These are phyloP conservation scores for Postia placenta DNA, from an alignment of 768 basidiomycete genomes.

Conservation along the genomic window DNA sequence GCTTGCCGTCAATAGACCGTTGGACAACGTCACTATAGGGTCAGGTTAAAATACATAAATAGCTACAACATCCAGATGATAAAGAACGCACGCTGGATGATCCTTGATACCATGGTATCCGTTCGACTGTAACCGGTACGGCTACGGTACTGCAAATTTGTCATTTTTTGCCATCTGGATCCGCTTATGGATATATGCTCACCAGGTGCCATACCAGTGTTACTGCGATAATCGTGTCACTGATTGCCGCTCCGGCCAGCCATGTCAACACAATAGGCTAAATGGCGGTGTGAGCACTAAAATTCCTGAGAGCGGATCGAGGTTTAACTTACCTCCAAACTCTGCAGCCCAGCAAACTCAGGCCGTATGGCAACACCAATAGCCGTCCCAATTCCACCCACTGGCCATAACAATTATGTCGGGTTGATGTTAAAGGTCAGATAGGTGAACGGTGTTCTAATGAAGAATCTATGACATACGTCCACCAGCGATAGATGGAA, in stretches of 20 bases:
- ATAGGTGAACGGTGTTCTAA: neutral
- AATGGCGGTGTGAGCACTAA: neutral
- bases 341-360: conserved; percentile 23
- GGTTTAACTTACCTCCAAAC: conserved; percentile 17
- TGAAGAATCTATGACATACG: conserved; percentile 7
- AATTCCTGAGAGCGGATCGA: neutral
- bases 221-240: conserved; percentile 42
- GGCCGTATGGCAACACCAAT: conserved; percentile 24
- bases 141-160: conserved; percentile 25
- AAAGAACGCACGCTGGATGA: conserved; percentile 24
- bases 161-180: no score
- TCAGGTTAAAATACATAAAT: neutral
- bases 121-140: conserved; percentile 32
- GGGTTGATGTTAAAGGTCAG: neutral
- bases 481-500: conserved; percentile 8
- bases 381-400: conserved; percentile 24
- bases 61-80: no score
- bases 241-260: conserved; percentile 38
- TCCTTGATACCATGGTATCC: conserved; percentile 31
- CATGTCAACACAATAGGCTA: conserved; percentile 28
- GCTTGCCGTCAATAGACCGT: conserved; percentile 32
- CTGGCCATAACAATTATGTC: no score
- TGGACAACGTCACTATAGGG: conserved; percentile 34
- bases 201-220: conserved; percentile 39
- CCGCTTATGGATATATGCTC: neutral